Evolutionary conservation across 768 basidiomycete species (phyloP), one percentile per base, ranked within the genome.

Genomic region (Auriscalpium vulgare): DNA sequence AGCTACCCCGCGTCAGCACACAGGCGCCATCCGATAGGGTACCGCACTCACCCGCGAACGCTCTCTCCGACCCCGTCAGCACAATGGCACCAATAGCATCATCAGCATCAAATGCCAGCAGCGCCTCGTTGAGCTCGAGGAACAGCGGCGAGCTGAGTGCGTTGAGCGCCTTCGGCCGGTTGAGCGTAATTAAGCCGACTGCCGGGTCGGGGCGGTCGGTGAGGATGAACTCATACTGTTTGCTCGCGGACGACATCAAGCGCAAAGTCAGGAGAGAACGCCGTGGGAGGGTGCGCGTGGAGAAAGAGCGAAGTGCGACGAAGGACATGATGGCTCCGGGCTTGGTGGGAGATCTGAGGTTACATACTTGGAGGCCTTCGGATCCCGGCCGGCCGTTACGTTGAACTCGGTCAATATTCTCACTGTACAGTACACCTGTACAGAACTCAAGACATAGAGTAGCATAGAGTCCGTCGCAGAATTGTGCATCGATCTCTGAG

Each of bases 121-220:
- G 71, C 11, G 91, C 92, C 29, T 78, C 73, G 66, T 93, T 91
- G 46, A 97, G 77, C 69, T 93, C 90, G 21, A 72, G 71, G 68
- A 97, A 88, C 58, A 97, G 77, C 6, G 88, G 83, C 37, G 84
- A 81, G 62, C 78, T 85, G 56, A 98, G 76, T 5, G 95, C 95
- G 67, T 95, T 97, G 56, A 95, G 74, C 14, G 88, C 87, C 64
- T 91, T 92, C 23, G 93, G 93, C 49, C 92, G 79, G 73, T 95
- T 93, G 63, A 95, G 77, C 10, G 87, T 89, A 65, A 95, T 82
- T 63, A 94, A 81, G 34, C 79, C 74, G 44, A 91, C 85, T n/a
- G 76, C 76, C 3, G 83, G 81, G 53, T 83, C 78, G 2, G 88
- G 88, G 56, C 78, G 78, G 5, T 87, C 82, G 34, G 82, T 78